Conservation (phyloP, 2,329 filamentous ascomycete species). For the Ophiostoma quercus region DNA sequence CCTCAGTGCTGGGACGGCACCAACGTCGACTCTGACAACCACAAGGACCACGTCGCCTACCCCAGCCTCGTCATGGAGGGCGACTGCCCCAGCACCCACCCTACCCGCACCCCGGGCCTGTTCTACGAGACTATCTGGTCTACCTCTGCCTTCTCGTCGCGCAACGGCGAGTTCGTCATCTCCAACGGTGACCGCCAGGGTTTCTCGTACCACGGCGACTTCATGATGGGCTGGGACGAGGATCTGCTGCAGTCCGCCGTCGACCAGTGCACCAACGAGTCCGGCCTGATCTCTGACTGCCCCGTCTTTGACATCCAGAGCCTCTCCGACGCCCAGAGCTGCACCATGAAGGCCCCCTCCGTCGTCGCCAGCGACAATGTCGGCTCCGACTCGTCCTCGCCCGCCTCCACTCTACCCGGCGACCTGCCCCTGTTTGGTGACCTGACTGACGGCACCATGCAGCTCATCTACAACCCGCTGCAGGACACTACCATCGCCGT, state of each 20-base stretch:
- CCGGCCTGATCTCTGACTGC: constrained; percentile 69
- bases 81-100: constrained; percentile 64
- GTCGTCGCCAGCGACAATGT: constrained; percentile 56
- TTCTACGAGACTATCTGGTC: constrained; percentile 85
- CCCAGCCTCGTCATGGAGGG: constrained; percentile 72
- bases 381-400: constrained; percentile 35
- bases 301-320: constrained; percentile 65
- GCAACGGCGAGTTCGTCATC: constrained; percentile 65
- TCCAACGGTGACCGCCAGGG: constrained; percentile 74
- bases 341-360: constrained; percentile 56
- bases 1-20: constrained; percentile 83
- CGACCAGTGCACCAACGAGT: constrained; percentile 65
- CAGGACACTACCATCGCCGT: constrained; percentile 12
- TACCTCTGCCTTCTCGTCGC: constrained; percentile 58
- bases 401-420: constrained; percentile 57
- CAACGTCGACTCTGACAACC: constrained; percentile 50
- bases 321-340: constrained; percentile 50
- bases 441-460: constrained; percentile 22
- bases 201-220: constrained; percentile 73
- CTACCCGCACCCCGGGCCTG: constrained; percentile 64
- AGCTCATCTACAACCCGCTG: constrained; percentile 23
- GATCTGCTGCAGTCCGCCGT: constrained; percentile 67
- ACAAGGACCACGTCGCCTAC: constrained; percentile 68
- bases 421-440: constrained; percentile 42
- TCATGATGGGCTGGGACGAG: constrained; percentile 71